These are phyloP conservation scores for Scleroderma citrinum DNA, from an alignment of 768 basidiomycete genomes.

Conservation along the genomic window DNA sequence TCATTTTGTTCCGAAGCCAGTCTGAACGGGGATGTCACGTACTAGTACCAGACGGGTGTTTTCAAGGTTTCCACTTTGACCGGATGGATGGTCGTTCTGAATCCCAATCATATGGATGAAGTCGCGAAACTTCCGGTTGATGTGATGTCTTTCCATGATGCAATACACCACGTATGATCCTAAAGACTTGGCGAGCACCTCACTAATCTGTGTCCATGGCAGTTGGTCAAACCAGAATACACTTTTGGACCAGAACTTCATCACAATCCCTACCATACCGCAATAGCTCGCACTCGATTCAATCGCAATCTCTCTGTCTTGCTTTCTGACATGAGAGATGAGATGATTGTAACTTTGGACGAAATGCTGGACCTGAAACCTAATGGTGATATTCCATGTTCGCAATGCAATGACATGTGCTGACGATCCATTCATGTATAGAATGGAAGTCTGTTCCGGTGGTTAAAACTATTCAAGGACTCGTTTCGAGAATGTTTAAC, in stretches of 20 bases:
- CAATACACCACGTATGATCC: not conserved
- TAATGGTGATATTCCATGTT: constrained; percentile 9
- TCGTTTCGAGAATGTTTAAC: constrained; percentile 39
- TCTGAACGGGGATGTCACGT: no score
- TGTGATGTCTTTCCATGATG: not conserved
- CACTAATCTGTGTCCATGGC: no score
- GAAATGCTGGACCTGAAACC: constrained; percentile 27
- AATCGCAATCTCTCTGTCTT: constrained; percentile 33
- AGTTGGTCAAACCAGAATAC: not conserved
- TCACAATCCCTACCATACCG: constrained; percentile 25
- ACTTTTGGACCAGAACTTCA: not conserved
- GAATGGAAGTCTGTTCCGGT: constrained; percentile 36
- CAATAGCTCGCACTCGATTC: constrained; percentile 23
- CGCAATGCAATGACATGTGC: not conserved
- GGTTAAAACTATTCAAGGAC: constrained; percentile 20
- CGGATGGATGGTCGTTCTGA: not conserved
- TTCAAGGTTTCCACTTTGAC: not conserved
- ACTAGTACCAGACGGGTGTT: not conserved
- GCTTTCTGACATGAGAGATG: constrained; percentile 40
- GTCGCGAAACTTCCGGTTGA: not conserved
- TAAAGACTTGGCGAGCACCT: no score
- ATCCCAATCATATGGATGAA: not conserved
- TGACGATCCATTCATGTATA: constrained; percentile 10
- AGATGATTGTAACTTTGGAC: constrained; percentile 36
- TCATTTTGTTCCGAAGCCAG: no score